These are phyloP conservation scores for Macadamia integrifolia DNA, from an alignment of 164 flowering plant species.

Conservation along the genomic window DNA sequence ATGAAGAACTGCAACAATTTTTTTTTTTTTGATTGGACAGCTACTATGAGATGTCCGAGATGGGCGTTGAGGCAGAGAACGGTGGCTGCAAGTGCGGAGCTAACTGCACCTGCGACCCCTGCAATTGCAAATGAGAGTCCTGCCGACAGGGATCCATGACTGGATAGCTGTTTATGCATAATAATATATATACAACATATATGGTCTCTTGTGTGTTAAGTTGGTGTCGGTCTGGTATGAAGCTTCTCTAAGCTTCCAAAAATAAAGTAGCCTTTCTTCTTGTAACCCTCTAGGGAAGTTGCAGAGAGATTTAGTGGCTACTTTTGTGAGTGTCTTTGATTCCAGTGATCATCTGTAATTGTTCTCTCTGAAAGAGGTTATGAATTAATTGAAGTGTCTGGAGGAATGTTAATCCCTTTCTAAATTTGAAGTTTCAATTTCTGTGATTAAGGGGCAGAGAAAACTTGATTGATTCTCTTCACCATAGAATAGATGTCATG, in stretches of 20 bases:
- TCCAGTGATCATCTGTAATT: no score
- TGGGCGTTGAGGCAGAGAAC: slow-evolving; percentile 34
- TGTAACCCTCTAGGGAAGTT: no score
- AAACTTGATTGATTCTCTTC: no score
- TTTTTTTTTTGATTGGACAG: slow-evolving; percentile 19
- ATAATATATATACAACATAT: not conserved
- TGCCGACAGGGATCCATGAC: no score
- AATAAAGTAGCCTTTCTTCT: not conserved
- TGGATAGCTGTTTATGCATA: no score
- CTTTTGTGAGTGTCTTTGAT: not conserved
- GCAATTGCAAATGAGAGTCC: slow-evolving; percentile 41
- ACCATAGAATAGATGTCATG: no score
- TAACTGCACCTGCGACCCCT: slow-evolving; percentile 47
- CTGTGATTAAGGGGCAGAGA: no score
- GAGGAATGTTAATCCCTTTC: no score
- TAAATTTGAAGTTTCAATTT: no score
- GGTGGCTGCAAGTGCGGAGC: slow-evolving; percentile 48
- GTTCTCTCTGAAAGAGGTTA: no score
- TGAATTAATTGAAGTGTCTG: no score
- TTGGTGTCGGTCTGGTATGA: not conserved
- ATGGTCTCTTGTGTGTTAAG: not conserved
- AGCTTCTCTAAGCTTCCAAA: not conserved
- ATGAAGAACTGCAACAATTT: no score
- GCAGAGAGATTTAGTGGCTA: not conserved
- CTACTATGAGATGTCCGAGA: slow-evolving; percentile 32